Evolutionary conservation across 2,329 filamentous ascomycete species (phyloP).

Genomic region (Monosporascus sp.): DNA sequence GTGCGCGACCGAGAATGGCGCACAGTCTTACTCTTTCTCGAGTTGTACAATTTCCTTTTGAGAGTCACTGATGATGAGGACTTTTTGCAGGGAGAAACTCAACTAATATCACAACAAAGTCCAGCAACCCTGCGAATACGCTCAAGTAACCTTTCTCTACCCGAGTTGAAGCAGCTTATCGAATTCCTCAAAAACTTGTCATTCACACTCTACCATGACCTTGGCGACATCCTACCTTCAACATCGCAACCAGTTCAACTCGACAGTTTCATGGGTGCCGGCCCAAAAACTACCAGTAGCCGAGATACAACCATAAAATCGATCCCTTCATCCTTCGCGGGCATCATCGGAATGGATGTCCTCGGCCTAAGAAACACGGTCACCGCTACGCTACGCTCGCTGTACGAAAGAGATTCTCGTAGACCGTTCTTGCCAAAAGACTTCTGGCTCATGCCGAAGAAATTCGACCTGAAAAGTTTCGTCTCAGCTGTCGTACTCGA

Average conservation of each 20-base stretch:
- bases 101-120: constrained; percentile 28
- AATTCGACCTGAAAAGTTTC: constrained; percentile 85
- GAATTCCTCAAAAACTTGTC: constrained; percentile 85
- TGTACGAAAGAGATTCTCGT: constrained; percentile 90
- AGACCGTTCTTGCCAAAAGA: constrained; percentile 74
- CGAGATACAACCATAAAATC: constrained; percentile 9
- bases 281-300: constrained; percentile 3
- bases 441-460: constrained; percentile 90
- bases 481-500: constrained; percentile 81
- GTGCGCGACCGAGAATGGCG: constrained; percentile 70
- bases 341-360: constrained; percentile 65
- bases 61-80: constrained; percentile 96
- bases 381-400: constrained; percentile 74
- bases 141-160: constrained; percentile 62
- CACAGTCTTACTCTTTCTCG: constrained; percentile 82
- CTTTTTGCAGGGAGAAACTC: constrained; percentile 64
- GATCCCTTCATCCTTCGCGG: constrained; percentile 24
- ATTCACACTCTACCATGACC: constrained; percentile 83
- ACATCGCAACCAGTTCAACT: constrained; percentile 15
- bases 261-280: constrained; percentile 15
- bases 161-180: constrained; percentile 68
- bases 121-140: constrained; percentile 43
- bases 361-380: constrained; percentile 74
- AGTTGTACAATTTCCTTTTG: constrained; percentile 88
- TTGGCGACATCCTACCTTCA: constrained; percentile 49